Conservation (phyloP, 768 basidiomycete genomes). For the Termitomyces sp. region DNA sequence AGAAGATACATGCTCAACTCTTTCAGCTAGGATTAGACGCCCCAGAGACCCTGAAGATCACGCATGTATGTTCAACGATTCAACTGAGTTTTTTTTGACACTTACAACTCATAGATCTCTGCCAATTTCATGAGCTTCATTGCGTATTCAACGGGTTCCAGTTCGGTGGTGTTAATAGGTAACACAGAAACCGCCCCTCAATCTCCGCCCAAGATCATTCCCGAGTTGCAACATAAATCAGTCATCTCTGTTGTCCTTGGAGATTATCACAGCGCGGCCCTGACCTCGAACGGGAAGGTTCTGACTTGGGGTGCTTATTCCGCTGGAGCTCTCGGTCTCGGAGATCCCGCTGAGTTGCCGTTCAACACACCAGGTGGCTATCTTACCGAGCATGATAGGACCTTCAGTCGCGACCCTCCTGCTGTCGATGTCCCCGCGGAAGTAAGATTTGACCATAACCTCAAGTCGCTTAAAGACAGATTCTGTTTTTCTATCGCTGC, state of each 20-base stretch:
- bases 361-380: conserved; percentile 60
- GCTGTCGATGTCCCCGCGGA: conserved; percentile 55
- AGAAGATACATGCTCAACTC: conserved; percentile 32
- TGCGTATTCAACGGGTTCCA: conserved; percentile 67
- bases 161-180: conserved; percentile 75
- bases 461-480: conserved; percentile 41
- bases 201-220: conserved; percentile 54
- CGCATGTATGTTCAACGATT: conserved; percentile 55
- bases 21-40: conserved; percentile 15
- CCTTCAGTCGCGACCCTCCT: conserved; percentile 31
- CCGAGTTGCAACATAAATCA: conserved; percentile 65
- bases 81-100: not conserved
- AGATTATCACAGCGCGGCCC: conserved; percentile 88
- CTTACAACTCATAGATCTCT: conserved; percentile 54
- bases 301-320: conserved; percentile 80
- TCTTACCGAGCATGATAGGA: conserved; percentile 26
- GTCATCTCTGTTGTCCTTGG: conserved; percentile 88
- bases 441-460: conserved; percentile 65
- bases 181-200: conserved; percentile 36
- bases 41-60: conserved; percentile 54
- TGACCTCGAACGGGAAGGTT: conserved; percentile 71
- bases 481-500: conserved; percentile 83
- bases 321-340: conserved; percentile 79
- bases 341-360: conserved; percentile 55
- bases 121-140: conserved; percentile 81